Base-by-base conservation (phyloP, 495 filamentous ascomycete species). In the Penicillium longicatenatum region DNA sequence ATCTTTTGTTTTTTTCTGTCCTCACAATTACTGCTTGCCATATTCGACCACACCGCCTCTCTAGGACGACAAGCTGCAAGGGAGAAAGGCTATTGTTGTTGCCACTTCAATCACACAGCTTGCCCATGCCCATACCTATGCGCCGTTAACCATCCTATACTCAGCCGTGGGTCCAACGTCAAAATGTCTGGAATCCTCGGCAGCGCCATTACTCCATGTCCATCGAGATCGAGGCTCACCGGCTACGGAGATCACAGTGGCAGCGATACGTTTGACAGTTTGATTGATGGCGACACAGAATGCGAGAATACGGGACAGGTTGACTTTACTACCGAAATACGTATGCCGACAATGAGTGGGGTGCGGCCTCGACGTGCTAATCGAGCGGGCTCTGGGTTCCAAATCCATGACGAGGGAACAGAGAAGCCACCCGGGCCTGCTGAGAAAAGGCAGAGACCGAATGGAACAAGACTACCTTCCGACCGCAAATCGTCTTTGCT, bases 271-370 rank as follows among this genome's bases (percentile, higher is more conserved):
- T 62, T 69, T 16, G 55, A 61, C 51, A 67, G 63, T 50, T 52
- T 66, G 19, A 63, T 69, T 61, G 63, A 68, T 20, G 59, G 57
- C 22, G 62, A 63, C 29, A 46, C 61, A 2, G 55, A 37, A 43
- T 57, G 59, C 22, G 74, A 78, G 11, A 54, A 66, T 20, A 77
- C 76, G 0, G 59, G 26, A 10, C 68, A 73, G 8, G 63, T 78
- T 33, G 71, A 77, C 3, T 76, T 70, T 50, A 75, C 74, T 8
- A 72, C 73, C 24, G 71, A 75, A 46, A 63, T 77, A 42, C 65
- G 61, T 48, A 50, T 57, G 16, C 63, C 69, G 2, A 59, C 67
- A 8, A 45, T 75, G 22, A 68, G 65, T 6, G 63, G 64, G 37
- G 59, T 57, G 20, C 71, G 72, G 17, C 75, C 74, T 1, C 65